phyloP scores from a whole-genome alignment of 805 yeast species.

The Saccharomycopsis schoenii region DNA sequence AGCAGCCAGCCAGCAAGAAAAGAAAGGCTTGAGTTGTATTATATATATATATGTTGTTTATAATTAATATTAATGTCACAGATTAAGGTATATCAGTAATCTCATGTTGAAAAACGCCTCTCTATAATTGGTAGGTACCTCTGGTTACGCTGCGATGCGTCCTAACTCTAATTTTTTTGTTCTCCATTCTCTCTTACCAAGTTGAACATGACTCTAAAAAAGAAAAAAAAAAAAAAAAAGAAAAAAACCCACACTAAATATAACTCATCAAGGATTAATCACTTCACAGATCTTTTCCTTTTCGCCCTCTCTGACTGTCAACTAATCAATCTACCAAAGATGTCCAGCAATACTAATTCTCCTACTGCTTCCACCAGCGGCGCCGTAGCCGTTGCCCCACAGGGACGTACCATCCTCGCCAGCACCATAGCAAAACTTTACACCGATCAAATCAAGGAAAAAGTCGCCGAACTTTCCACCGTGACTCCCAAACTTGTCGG shows the following conservation, averaged over 20 bases:
- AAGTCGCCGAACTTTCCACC: slow-evolving; percentile 39
- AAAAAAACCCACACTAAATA: too few relatives aligned
- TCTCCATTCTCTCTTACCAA: not conserved
- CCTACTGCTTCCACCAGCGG: too few relatives aligned
- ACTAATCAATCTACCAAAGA: not conserved
- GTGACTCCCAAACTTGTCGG: slow-evolving; percentile 74
- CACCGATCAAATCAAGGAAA: slow-evolving; percentile 56
- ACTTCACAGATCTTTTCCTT: too few relatives aligned
- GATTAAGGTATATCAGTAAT: not conserved
- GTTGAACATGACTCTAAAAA: not conserved
- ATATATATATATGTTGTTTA: too few relatives aligned
- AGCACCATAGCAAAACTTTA: slow-evolving; percentile 78
- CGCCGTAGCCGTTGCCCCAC: not conserved
- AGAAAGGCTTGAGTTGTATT: not conserved
- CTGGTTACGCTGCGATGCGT: not conserved
- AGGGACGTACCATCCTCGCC: slow-evolving; percentile 75
- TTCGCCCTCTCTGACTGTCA: not conserved
- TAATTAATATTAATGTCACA: too few relatives aligned
- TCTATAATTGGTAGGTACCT: not conserved
- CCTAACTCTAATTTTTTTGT: not conserved
- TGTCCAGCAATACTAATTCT: not conserved
- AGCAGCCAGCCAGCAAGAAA: not conserved
- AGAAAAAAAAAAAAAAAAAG: too few relatives aligned
- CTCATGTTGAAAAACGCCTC: not conserved
- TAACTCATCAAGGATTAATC: too few relatives aligned